Base-by-base conservation (phyloP, 2,329 filamentous ascomycete species). In the Penicillium concentricum region DNA sequence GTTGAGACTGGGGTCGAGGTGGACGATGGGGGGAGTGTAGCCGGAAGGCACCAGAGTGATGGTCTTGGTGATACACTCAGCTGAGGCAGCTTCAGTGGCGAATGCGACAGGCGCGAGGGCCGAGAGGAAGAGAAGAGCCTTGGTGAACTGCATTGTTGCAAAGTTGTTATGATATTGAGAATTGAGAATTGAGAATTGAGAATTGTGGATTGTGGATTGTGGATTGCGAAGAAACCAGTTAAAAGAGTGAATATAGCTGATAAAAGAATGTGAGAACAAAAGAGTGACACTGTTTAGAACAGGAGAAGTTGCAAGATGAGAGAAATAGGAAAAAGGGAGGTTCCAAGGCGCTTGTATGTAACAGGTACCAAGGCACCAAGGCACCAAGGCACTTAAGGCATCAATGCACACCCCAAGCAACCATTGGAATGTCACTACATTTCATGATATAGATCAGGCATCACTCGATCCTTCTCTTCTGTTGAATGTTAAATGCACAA, bases 141-240 rank as follows among this genome's bases (percentile, higher is more conserved):
- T 75, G 60, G 63, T 61, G 66, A 74, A 64, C 44, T 73, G 66
- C 72, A 75, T 75, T 59, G 32, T 56, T 48, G 47, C 4, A n/a
- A 30, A 32, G 43, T 20, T 49, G 43, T 20, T 41, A 32, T 50
- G 37, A 20, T 47, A 49, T 49, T 15, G 24, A 13, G 15, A 20
- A 45, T n/a, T 56, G 45, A 22, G 34, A 48, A 43, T 46, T 24
- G 35, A 18, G 44, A 48, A 43, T 46, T 24, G 35, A 18, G 44
- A 42, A 32, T 51, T 50, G 20, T 2, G n/a, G 22, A 34, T 34
- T 22, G 15, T 7, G 26, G 16, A 32, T 32, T 32, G 13, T 7
- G 3, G 22, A 42, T 42, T 42, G 48, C 24, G 18, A 32, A 16
- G 3, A 32, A n/a, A 43, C 12, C 12, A 18, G 41, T 16, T 15